Evolutionary conservation across 495 filamentous ascomycete species (phyloP).

Genomic region (Parachaetomium inaequale): DNA sequence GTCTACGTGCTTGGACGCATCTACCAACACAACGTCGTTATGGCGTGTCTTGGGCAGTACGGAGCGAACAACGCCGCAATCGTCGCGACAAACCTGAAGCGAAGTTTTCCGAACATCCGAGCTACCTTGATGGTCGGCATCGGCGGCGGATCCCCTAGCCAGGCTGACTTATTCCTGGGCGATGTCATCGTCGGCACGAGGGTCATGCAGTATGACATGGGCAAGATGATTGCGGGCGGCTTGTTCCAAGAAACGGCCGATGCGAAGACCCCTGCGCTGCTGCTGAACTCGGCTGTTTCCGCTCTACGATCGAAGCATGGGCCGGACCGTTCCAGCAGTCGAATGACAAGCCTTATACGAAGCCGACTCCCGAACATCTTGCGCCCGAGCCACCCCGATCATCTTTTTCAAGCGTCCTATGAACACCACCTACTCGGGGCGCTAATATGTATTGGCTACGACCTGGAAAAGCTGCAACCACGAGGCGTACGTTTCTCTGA

Average conservation of each 20-base stretch:
- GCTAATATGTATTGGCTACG: conserved; percentile 10
- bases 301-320: conserved; percentile 12
- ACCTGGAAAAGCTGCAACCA: conserved; percentile 14
- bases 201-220: conserved; percentile 42
- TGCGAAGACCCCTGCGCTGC: conserved; percentile 8
- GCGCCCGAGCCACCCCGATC: conserved; percentile 8
- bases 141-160: conserved; percentile 39
- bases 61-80: conserved; percentile 33
- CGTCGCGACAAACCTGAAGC: conserved; percentile 34
- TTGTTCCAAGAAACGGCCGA: conserved; percentile 11
- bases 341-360: conserved; percentile 12
- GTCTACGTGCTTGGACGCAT: conserved; percentile 39
- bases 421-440: conserved; percentile 13
- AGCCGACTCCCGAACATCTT: conserved; percentile 14
- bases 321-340: background rate
- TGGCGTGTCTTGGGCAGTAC: conserved; percentile 38
- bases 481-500: conserved; percentile 10
- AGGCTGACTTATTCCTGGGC: conserved; percentile 41
- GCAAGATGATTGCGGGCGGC: conserved; percentile 12
- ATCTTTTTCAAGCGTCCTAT: conserved; percentile 13
- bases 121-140: conserved; percentile 44
- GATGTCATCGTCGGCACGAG: conserved; percentile 47
- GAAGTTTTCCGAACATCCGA: conserved; percentile 27
- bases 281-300: conserved; percentile 13
- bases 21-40: conserved; percentile 41